phyloP scores from a whole-genome alignment of 1,139 yeast genomes.

The Sugiyamaella japonica region DNA sequence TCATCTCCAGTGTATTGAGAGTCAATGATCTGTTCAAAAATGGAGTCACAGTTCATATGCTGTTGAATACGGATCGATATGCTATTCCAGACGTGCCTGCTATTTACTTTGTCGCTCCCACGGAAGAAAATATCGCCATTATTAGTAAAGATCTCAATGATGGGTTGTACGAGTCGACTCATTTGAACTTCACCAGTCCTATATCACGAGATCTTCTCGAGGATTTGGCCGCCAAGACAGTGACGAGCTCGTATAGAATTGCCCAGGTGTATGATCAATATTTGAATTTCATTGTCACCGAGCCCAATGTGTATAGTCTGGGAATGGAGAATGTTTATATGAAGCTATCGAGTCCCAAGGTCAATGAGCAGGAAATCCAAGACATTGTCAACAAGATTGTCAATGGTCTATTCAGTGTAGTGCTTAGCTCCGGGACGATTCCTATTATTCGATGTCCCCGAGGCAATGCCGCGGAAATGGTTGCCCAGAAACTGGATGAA shows the following conservation, averaged over 20 bases:
- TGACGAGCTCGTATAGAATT: conserved; percentile 63
- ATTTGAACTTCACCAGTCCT: conserved; percentile 82
- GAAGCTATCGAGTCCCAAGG: conserved; percentile 64
- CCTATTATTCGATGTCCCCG: conserved; percentile 91
- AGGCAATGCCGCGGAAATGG: conserved; percentile 94
- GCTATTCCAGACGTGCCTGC: conserved; percentile 93
- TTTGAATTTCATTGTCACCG: conserved; percentile 87
- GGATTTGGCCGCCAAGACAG: conserved; percentile 82
- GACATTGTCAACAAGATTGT: conserved; percentile 67
- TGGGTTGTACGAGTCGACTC: conserved; percentile 75
- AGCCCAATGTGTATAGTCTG: conserved; percentile 82
- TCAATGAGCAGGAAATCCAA: conserved; percentile 75
- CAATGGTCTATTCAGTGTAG: conserved; percentile 73
- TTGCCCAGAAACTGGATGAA: conserved; percentile 82
- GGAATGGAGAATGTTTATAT: conserved; percentile 68
- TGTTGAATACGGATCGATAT: conserved; percentile 67
- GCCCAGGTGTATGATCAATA: conserved; percentile 93
- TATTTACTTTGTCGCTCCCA: conserved; percentile 87
- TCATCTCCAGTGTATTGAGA: conserved; percentile 83
- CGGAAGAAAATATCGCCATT: conserved; percentile 64
- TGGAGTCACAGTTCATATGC: conserved; percentile 87
- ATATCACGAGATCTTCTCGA: conserved; percentile 78
- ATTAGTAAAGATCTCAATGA: conserved; percentile 70
- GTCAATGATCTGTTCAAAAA: conserved; percentile 86
- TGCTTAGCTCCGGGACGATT: conserved; percentile 73